Conservation (phyloP, 305 asterid genomes). For the Fraxinus floribunda region DNA sequence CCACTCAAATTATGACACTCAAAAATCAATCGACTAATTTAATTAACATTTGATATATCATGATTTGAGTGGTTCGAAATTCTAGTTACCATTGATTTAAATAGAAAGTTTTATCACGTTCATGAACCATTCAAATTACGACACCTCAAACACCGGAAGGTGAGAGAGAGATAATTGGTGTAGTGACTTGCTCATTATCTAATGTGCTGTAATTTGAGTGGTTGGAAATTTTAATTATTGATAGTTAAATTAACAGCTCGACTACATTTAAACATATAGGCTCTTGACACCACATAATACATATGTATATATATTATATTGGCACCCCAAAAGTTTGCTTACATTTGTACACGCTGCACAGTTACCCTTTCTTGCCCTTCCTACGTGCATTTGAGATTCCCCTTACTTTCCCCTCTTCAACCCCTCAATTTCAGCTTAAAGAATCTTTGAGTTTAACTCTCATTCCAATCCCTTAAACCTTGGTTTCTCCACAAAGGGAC, state of each 20-base stretch:
- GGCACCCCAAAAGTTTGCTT: constrained; percentile 39
- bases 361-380: constrained; percentile 14
- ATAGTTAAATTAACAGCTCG: neutral
- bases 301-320: constrained; percentile 12
- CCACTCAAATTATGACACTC: neutral
- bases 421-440: constrained; percentile 25
- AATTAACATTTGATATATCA: neutral
- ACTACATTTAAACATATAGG: no score
- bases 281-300: constrained; percentile 26
- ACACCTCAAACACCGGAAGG: neutral
- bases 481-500: constrained; percentile 28
- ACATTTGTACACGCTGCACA: constrained; percentile 29
- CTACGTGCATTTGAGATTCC: constrained; percentile 51
- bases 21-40: no score
- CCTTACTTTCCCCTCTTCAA: constrained; percentile 29
- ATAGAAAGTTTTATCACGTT: neutral
- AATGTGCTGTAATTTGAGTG: neutral
- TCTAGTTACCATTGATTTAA: no score
- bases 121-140: neutral
- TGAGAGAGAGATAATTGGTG: neutral
- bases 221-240: neutral
- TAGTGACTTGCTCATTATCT: neutral
- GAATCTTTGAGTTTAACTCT: constrained; percentile 28
- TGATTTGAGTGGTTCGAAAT: no score
- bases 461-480: constrained; percentile 31